These are phyloP conservation scores for Kazachstania bromeliacearum DNA, from an alignment of 805 yeast genomes.

Conservation along the genomic window DNA sequence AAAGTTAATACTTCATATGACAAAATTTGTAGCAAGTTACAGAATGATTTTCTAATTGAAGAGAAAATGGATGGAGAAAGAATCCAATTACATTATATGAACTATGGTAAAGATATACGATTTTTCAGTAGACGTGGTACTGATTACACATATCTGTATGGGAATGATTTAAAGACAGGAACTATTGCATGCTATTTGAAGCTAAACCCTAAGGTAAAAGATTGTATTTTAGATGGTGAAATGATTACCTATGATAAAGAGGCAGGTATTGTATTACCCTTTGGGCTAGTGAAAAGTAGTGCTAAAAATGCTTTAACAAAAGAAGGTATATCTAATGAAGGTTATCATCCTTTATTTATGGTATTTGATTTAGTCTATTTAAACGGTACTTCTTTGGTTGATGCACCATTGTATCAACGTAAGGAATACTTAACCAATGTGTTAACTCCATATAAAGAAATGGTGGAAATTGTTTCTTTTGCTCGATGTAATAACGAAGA, in stretches of 20 bases:
- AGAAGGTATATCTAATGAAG: constrained; percentile 31
- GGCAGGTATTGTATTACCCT: constrained; percentile 52
- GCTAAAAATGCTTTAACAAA: constrained; percentile 46
- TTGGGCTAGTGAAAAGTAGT: constrained; percentile 67
- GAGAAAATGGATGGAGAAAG: constrained; percentile 95
- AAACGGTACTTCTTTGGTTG: constrained; percentile 56
- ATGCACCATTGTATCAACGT: constrained; percentile 45
- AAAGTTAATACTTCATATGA: constrained; percentile 40
- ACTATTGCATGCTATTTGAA: constrained; percentile 45
- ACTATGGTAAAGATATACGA: constrained; percentile 31
- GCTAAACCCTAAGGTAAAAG: constrained; percentile 30
- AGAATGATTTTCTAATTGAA: constrained; percentile 55
- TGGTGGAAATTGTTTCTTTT: constrained; percentile 41
- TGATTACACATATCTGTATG: constrained; percentile 67
- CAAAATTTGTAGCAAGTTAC: constrained; percentile 39
- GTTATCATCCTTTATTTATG: constrained; percentile 45
- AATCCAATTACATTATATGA: constrained; percentile 60
- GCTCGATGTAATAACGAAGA: constrained; percentile 34
- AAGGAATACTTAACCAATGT: constrained; percentile 41
- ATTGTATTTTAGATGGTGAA: constrained; percentile 69
- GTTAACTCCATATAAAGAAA: constrained; percentile 32
- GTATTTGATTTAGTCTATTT: constrained; percentile 66
- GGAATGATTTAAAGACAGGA: constrained; percentile 41
- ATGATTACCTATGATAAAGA: constrained; percentile 79
- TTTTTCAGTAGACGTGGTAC: constrained; percentile 53